These are phyloP conservation scores for Leptomonas seymouri DNA, from an alignment of 208 protist genomes.

Conservation along the genomic window DNA sequence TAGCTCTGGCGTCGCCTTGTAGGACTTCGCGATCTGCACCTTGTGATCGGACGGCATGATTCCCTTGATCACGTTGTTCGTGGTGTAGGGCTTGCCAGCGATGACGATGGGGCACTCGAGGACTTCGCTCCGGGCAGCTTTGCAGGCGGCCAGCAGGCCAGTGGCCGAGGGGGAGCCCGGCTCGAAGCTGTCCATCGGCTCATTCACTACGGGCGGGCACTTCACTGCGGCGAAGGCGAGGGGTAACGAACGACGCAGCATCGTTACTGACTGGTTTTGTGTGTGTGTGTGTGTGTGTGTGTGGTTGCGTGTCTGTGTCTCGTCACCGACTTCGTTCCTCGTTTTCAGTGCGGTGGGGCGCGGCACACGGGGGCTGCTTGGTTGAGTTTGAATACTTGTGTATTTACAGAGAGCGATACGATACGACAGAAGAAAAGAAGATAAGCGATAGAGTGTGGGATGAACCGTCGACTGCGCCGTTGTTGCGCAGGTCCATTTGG, in stretches of 20 bases:
- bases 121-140: constrained; percentile 44
- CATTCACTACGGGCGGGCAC: constrained; percentile 78
- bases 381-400: no score
- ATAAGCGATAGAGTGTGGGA: no score
- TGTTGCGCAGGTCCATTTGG: no score
- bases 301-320: no score
- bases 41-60: constrained; percentile 84
- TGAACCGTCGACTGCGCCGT: no score
- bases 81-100: constrained; percentile 86
- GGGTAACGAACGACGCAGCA: constrained; percentile 78
- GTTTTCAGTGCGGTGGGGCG: no score
- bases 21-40: constrained; percentile 70
- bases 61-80: constrained; percentile 62
- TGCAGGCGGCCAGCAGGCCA: constrained; percentile 71
- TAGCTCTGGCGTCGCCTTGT: constrained; percentile 87
- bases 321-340: no score
- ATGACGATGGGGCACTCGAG: constrained; percentile 93
- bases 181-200: constrained; percentile 90
- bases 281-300: no score
- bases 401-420: neutral
- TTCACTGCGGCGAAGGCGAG: constrained; percentile 62
- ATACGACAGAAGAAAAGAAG: neutral
- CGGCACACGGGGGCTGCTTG: no score
- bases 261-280: constrained; percentile 16
- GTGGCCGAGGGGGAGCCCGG: constrained; percentile 66